Conservation (phyloP, 441 rosid genomes). For the Gossypium gossypioides region DNA sequence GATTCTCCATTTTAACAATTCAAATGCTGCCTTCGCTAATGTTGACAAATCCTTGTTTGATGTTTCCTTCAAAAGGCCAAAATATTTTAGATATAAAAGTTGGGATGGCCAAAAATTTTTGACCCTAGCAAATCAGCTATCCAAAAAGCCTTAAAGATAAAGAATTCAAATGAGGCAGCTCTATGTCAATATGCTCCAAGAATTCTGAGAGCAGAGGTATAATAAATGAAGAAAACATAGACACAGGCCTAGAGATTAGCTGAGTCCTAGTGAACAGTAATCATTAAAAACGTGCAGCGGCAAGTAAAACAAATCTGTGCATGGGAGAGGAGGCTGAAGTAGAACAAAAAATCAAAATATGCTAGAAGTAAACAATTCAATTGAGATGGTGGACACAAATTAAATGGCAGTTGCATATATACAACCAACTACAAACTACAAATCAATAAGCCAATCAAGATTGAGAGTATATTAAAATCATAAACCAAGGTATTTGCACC, state of each 20-base stretch:
- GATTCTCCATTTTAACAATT: slow-evolving; percentile 87
- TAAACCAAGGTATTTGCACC: background rate
- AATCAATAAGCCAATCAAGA: background rate
- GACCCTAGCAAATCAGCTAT: background rate
- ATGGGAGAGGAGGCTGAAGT: slow-evolving; percentile 2
- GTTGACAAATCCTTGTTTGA: slow-evolving; percentile 90
- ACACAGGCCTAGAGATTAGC: background rate
- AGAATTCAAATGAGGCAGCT: background rate
- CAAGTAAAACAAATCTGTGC: background rate
- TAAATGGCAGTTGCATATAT: background rate
- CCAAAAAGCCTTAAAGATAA: background rate
- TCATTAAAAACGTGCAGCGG: background rate
- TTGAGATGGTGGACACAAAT: background rate
- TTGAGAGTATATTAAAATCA: background rate
- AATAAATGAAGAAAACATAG: background rate
- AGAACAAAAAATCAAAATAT: background rate
- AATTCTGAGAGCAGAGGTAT: background rate
- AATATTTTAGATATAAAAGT: slow-evolving; percentile 17
- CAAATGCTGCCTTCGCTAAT: slow-evolving; percentile 91
- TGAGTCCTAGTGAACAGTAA: background rate
- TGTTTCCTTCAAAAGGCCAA: slow-evolving; percentile 60
- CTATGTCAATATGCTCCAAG: slow-evolving; percentile 15
- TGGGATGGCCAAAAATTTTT: background rate
- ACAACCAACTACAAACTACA: background rate
- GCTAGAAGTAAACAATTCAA: background rate